Evolutionary conservation across 345 rosid species (phyloP), one percentile per base, ranked within the genome.

Genomic region (Brassica cretica): DNA sequence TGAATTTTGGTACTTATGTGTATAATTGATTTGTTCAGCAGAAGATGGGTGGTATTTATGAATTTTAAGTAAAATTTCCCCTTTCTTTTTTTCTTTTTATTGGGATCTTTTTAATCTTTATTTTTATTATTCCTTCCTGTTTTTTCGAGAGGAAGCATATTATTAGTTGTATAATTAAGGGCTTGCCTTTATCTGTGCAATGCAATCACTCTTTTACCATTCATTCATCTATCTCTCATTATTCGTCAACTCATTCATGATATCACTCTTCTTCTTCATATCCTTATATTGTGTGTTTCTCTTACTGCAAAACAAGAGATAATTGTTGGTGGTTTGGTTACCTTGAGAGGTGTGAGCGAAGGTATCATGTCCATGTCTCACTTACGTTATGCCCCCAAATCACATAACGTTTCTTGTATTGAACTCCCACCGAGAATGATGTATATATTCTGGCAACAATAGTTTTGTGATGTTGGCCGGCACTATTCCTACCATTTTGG

Each of bases 1-100:
- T 88, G 67, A 78, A 60, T 86, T 87, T 84, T 82, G 84, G 85
- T 78, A 83, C 82, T 70, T 72, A 76, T 93, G 95, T 93, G 91
- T 82, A 91, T 89, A 89, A 81, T 86, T 87, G 84, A 41, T 46
- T 46, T 80, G 15, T 53, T 82, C 71, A 51, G 37, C 71, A 62
- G 69, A 66, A 82, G 83, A 88, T 73, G 82, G 84, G 53, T 80
- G 68, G 68, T 80, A 64, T 76, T 76, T 80, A 70, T 76, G 59
- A 66, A 64, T 41, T 44, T 30, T 14, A 18, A 64, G 4, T 35
- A 27, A 27, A 27, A 27, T 27, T 27, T 27, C 30, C 30, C 30
- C 30, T 16, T 11, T 4, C 5, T 49, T 70, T 78, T 49, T 2
- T 51, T 71, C 77, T 53, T 1, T 21, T 58, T 72, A 18, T 27